These are phyloP conservation scores for Neocallimastix lanati DNA, from an alignment of 192 early-diverging fungal genomes.

Conservation along the genomic window DNA sequence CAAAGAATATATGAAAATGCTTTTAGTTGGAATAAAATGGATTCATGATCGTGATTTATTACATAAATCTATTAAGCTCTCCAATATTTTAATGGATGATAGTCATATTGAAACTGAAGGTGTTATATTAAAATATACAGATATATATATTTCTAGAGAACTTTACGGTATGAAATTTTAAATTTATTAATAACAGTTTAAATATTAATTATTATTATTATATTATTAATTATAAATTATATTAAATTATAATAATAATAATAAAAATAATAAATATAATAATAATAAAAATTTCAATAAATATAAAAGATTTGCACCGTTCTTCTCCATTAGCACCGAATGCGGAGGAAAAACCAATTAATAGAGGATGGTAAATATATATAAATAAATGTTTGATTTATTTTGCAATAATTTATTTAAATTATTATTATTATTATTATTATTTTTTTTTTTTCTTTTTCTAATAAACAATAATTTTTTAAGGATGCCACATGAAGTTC, in stretches of 20 bases:
- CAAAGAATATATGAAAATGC: background rate
- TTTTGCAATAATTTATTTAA: too few relatives aligned
- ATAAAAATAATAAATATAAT: too few relatives aligned
- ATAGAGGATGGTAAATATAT: background rate
- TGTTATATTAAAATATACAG: background rate
- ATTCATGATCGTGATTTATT: background rate
- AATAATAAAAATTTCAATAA: too few relatives aligned
- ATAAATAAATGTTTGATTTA: too few relatives aligned
- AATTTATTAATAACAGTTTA: too few relatives aligned
- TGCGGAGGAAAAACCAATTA: background rate
- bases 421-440: too few relatives aligned
- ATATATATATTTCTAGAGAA: background rate
- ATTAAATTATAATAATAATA: too few relatives aligned
- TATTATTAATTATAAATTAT: too few relatives aligned
- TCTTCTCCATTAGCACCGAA: background rate
- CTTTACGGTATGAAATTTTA: background rate
- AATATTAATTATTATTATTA: too few relatives aligned
- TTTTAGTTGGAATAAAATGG: background rate
- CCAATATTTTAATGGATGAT: background rate
- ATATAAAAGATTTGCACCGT: background rate
- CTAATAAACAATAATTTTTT: too few relatives aligned
- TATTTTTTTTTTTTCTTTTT: background rate
- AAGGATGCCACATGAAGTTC: background rate
- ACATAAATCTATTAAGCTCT: background rate
- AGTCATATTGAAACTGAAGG: background rate